Conservation (phyloP, 1,139 yeast genomes). For the Suhomyces atakaporum region DNA sequence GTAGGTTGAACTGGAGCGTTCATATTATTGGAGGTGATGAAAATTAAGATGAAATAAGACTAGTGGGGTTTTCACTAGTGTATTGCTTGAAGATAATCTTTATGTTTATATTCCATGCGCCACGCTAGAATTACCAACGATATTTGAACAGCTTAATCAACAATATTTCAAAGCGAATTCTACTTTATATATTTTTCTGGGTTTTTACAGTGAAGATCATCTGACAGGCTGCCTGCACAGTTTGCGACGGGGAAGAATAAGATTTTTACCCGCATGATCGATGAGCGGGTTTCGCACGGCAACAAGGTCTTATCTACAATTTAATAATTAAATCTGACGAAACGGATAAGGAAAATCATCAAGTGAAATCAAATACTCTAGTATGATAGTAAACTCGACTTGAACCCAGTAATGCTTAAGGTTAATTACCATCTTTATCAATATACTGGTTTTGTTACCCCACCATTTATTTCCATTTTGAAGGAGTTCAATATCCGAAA, state of each 20-base stretch:
- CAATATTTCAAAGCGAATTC: not conserved
- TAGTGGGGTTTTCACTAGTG: constrained; percentile 13
- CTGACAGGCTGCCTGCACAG: not conserved
- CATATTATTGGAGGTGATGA: constrained; percentile 1
- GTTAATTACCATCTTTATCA: too few species aligned
- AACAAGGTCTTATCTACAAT: not conserved
- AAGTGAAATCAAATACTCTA: too few species aligned
- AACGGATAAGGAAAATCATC: too few species aligned
- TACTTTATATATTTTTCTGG: not conserved
- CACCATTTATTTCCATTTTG: not conserved
- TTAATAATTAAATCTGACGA: too few species aligned
- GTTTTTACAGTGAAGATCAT: not conserved
- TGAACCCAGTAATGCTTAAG: not conserved
- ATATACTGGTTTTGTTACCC: not conserved
- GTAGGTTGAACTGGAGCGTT: not conserved
- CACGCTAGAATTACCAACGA: not conserved
- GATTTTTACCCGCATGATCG: not conserved
- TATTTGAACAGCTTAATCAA: not conserved
- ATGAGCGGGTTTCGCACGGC: not conserved
- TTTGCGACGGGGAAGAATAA: not conserved
- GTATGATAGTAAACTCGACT: not conserved
- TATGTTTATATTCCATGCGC: constrained; percentile 11
- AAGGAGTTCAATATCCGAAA: not conserved
- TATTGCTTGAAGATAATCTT: constrained; percentile 17
- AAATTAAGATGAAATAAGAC: not conserved